A percentile compares a stretch with the other conserved stretches of the same genome.
These are phyloP conservation scores for Protomyces macrosporus DNA, from an alignment of 1,139 yeast genomes.

Conservation along the genomic window DNA sequence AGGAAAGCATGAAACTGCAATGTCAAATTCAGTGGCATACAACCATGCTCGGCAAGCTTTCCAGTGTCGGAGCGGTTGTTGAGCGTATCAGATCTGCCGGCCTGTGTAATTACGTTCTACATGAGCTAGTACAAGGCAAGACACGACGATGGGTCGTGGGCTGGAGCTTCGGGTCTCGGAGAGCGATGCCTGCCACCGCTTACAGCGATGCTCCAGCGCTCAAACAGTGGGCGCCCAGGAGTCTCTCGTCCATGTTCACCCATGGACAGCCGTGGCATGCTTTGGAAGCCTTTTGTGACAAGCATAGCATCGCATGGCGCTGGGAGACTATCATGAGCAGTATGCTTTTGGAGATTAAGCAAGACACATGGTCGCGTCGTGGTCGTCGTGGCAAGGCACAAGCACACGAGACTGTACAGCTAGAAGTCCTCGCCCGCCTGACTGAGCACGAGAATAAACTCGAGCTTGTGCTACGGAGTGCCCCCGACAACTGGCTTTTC, in stretches of 20 bases:
- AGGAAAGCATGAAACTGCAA: conserved; percentile 35
- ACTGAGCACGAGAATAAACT: neutral
- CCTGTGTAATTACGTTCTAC: conserved; percentile 30
- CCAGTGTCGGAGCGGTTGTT: conserved; percentile 26
- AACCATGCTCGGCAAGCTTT: conserved; percentile 33
- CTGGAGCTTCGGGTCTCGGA: conserved; percentile 36
- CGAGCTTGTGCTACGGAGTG: conserved; percentile 30
- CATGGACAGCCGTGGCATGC: neutral
- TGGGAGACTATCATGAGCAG: conserved; percentile 5
- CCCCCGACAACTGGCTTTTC: conserved; percentile 26
- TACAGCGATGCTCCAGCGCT: neutral
- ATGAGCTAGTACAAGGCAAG: conserved; percentile 31
- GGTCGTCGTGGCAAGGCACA: neutral
- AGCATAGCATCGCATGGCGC: neutral
- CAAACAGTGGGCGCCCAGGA: neutral
- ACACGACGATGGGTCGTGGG: conserved; percentile 41
- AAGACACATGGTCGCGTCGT: neutral
- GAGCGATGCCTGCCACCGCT: conserved; percentile 27
- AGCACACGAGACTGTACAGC: neutral
- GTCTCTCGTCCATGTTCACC: neutral
- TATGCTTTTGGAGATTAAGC: neutral
- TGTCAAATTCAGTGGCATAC: conserved; percentile 33
- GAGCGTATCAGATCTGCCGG: conserved; percentile 6
- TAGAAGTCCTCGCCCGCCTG: neutral
- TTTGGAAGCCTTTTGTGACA: neutral